phyloP scores from a whole-genome alignment of 345 rosid species.

The Abelmoschus esculentus region DNA sequence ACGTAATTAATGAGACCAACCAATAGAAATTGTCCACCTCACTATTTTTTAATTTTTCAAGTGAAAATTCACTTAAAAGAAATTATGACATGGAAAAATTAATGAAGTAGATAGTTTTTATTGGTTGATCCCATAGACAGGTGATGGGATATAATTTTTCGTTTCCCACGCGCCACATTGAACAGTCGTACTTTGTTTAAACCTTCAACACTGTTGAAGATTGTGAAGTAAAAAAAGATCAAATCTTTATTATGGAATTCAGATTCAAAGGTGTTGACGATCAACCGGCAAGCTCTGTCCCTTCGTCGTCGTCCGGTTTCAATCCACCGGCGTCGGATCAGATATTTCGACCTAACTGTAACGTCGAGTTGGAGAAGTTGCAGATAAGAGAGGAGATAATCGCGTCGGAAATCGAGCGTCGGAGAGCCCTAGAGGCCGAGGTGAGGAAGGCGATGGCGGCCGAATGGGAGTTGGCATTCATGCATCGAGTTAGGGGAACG shows the following conservation, averaged over 20 bases:
- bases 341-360: constrained; percentile 10
- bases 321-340: constrained; percentile 8
- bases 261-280: neutral
- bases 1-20: too few relatives aligned
- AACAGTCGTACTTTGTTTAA: too few relatives aligned
- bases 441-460: constrained; percentile 38
- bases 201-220: too few relatives aligned
- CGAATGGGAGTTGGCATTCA: constrained; percentile 31
- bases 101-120: too few relatives aligned
- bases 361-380: constrained; percentile 31
- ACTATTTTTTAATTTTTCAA: too few relatives aligned
- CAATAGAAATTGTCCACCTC: too few relatives aligned
- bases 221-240: neutral
- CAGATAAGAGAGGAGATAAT: constrained; percentile 32
- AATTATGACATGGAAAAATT: too few relatives aligned
- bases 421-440: constrained; percentile 34
- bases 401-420: constrained; percentile 6
- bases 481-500: constrained; percentile 1
- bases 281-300: neutral
- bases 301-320: neutral
- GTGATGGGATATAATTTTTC: too few relatives aligned
- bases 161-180: too few relatives aligned
- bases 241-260: neutral
- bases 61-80: too few relatives aligned
- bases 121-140: too few relatives aligned